phyloP scores from a whole-genome alignment of 2,329 filamentous ascomycete genomes.

The Pseudogymnoascus sp. region DNA sequence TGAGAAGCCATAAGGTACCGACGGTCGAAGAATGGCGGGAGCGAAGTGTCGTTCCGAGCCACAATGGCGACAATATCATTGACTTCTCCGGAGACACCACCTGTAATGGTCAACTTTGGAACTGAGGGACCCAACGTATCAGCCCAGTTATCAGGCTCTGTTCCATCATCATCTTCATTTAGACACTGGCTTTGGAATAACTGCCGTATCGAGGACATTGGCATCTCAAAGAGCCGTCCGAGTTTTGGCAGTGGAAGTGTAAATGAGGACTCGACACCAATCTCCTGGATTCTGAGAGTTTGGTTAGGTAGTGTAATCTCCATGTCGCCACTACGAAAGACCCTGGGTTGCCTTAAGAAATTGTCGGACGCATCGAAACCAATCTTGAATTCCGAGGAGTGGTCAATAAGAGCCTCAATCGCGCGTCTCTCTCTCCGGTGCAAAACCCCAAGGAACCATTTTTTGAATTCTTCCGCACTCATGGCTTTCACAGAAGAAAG shows the following conservation, averaged over 20 bases:
- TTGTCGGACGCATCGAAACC: conserved; percentile 28
- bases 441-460: conserved; percentile 28
- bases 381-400: conserved; percentile 17
- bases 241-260: conserved; percentile 17
- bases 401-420: conserved; percentile 30
- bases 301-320: conserved; percentile 25
- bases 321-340: background rate
- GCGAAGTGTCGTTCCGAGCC: background rate
- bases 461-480: conserved; percentile 13
- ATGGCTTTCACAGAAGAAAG: conserved; percentile 22
- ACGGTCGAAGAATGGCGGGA: background rate
- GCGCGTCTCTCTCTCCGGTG: conserved; percentile 32
- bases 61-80: background rate
- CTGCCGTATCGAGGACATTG: background rate
- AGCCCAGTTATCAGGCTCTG: background rate
- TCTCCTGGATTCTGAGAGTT: conserved; percentile 19
- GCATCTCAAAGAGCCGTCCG: background rate
- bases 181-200: background rate
- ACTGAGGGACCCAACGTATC: background rate
- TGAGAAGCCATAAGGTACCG: background rate
- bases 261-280: conserved; percentile 15
- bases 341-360: background rate
- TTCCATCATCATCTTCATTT: background rate
- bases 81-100: conserved; percentile 5
- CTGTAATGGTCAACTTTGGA: conserved; percentile 11